Evolutionary conservation across 192 early-diverging fungal genomes (phyloP).

Genomic region (Linnemannia zychae): DNA sequence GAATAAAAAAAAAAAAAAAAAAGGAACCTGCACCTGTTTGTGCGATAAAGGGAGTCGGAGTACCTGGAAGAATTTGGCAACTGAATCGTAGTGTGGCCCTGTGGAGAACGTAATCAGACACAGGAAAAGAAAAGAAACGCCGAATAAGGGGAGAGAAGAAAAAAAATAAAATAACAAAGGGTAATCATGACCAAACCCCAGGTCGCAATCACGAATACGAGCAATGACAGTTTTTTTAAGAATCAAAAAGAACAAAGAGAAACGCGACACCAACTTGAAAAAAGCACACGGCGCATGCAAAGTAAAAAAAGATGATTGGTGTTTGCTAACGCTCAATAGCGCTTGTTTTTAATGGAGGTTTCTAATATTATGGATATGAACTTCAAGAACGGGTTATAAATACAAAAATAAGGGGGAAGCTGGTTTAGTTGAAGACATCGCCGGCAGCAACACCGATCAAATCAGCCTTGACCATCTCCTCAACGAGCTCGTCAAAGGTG

Average conservation of each 20-base stretch:
- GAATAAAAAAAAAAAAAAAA: too few species aligned
- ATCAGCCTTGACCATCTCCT: slow-evolving; percentile 77
- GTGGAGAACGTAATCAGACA: not conserved
- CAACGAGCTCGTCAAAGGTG: slow-evolving; percentile 75
- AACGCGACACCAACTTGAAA: not conserved
- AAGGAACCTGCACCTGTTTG: too few species aligned
- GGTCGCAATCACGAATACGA: too few species aligned
- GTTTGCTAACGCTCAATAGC: not conserved
- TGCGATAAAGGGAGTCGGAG: too few species aligned
- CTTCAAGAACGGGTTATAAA: slow-evolving; percentile 2
- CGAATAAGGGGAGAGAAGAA: too few species aligned
- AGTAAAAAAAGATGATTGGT: not conserved
- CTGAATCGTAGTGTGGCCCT: not conserved
- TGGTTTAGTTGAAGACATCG: slow-evolving; percentile 39
- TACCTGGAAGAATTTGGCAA: too few species aligned
- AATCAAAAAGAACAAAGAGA: not conserved
- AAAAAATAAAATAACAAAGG: too few species aligned
- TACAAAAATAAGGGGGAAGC: not conserved
- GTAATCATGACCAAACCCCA: too few species aligned
- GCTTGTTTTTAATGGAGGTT: not conserved
- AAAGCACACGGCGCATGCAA: not conserved
- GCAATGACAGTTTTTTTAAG: not conserved
- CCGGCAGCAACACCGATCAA: slow-evolving; percentile 58
- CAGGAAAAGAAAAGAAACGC: not conserved
- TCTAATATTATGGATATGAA: slow-evolving; percentile 5